Evolutionary conservation across 768 basidiomycete species (phyloP), one percentile per base, ranked within the genome.

Genomic region (Podaxis sp.): DNA sequence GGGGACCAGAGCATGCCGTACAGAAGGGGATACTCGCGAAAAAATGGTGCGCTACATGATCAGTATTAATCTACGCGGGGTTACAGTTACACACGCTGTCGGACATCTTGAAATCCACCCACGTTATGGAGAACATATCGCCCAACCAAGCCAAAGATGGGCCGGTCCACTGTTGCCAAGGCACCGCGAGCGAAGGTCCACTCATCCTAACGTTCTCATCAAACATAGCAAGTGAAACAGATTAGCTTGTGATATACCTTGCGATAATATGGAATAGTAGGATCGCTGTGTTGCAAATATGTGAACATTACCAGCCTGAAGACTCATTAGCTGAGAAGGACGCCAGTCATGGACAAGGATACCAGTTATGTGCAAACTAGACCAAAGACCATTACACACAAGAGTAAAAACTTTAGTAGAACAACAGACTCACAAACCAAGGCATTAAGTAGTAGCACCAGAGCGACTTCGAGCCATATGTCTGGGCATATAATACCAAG

Each of bases 181-280:
- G 86, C 86, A 22, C 86, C 86, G 15, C 85, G 80, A 49, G 80
- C 78, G 67, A 83, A 87, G n/a, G 81, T 81, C 86, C 86, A 88
- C 65, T 82, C 76, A 37, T 73, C 73, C 80, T 80, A 55, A 24
- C 37, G 26, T 26, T 28, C 10, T 33, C 36, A 51, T 60, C 24
- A 57, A 44, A 44, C 46, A 24, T 26, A 40, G 22, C 10, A 46
- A 10, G n/a, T 51, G 15, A 55, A 28, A 40, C 52, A 20, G 56
- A 44, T 28, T 17, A 36, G 22, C 12, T 20, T 24, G 58, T 40
- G 5, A 28, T 66, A 36, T 58, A 76, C 77, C 72, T 75, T 74
- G 49, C 86, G 81, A 70, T 86, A 88, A 65, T 86, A 85, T 0
- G 86, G 86, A 30, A 87, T 77, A 0, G 77, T 79, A 4, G 83